Base-by-base conservation (phyloP, 768 basidiomycete genomes). In the Rubroboletus satanas region DNA sequence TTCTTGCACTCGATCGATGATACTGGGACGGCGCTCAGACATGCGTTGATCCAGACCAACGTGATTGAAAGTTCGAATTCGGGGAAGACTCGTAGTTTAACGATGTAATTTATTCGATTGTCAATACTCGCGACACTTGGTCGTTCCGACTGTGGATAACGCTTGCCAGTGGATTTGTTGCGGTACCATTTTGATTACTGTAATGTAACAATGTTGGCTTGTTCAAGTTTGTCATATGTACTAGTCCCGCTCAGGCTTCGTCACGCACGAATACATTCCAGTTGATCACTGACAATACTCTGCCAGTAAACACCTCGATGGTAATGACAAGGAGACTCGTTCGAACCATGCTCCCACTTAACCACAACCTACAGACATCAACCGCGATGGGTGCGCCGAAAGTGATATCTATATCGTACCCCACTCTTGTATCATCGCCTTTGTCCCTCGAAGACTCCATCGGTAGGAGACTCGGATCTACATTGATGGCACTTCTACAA, bases 1-100 rank as follows among this genome's bases (percentile, higher is more conserved):
- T 99, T 99, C 73, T 71, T 98, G 45, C 90, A 88, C 67, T 94
- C 90, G 2, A 88, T 96, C 47, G 96, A 98, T 67, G 90, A 94
- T 39, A 84, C 85, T 0, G 96, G 95, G 32, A 70, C 70, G 15
- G 86, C 85, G 4, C 76, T 94, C 52, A 78, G 77, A 51, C 75
- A 79, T 56, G 90, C 86, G 2, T 70, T 92, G 49, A 70, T 69
- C 9, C 77, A 83, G 60, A 77, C 81, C n/a, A 74, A 75, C 48
- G 63, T 83, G 55, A 47, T 49, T 9, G 59, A 59, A 26, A 37
- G 56, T 18, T 59, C 36, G 18, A 44, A 51, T 4, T 37, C 36
- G 12, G 52, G 38, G 7, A 18, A 44, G n/a, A 43, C 42, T 33
- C 31, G 10, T 45, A 33, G 17, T 36, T 7, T 5, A 10, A 12